Evolutionary conservation across 129 eudicot genomes (phyloP), one percentile per base, ranked within the genome.

Genomic region (Calendula officinalis): DNA sequence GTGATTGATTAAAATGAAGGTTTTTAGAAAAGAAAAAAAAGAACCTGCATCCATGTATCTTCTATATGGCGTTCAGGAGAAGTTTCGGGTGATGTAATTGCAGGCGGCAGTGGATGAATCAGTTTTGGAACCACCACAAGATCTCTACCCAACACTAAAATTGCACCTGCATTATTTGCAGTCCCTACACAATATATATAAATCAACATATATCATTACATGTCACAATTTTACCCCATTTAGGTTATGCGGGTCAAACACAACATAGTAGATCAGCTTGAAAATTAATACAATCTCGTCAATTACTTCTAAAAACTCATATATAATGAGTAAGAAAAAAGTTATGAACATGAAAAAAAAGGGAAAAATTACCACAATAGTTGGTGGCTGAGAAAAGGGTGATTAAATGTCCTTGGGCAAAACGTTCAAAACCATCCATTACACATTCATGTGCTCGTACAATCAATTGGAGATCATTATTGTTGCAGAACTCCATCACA

Each of bases 391-490:
- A 87, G 80, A 91, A 91, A 35, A 91, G 89, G 49, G 96, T 91
- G 44, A 91, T 91, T 47, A 91, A 55, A 76, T 91, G 96, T 15
- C 98, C 98, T 79, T 91, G 98, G 34, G 96, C 98, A 76, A 91
- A 87, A 33, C 96, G 84, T 77, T 91, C 98, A 76, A 91, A 91
- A 22, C 98, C 98, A 78, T 91, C 98, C 98, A 91, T 91, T 40
- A 91, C 98, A 80, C 98, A 91, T 70, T 91, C 98, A 69, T 91
- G 98, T 12, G 98, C 98, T 37, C 96, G 85, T 35, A 91, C 96
- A 60, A 91, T 91, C 77, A 91, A 73, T 40, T 91, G 98, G 70
- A 91, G 94, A 78, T 91, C 98, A 69, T 91, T 91, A 80, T 91
- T 87, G 80, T 87, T 82, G 78, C 98, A 91, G 67, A 91, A 91